Evolutionary conservation across 202 grass and related monocot species (phyloP), one percentile per base, ranked within the genome.

Genomic region (Carex arenaria): DNA sequence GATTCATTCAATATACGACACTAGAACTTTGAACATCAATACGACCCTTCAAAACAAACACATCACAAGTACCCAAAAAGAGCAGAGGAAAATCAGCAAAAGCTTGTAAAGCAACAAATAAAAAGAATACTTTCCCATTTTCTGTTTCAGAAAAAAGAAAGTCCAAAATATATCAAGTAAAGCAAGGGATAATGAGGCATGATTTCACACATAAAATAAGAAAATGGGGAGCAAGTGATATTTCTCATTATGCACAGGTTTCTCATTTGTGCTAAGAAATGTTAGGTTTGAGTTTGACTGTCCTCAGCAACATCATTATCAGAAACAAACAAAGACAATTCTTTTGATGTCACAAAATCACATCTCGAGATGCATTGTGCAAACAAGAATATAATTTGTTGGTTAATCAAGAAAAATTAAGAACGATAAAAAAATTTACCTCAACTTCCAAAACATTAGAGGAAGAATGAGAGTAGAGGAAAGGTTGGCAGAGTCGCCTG

Each of bases 381-480:
- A 67, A 67, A 40, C 15, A 12, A 67, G 8, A 38, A 40, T n/a
- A 38, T 45, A 70, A 47, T 23, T 43, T 71, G 67, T 45, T 4
- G 18, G 18, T 71, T 47, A 71, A 12, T 47, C 3, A 45, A 71
- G 22, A 45, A n/a, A 8, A 47, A 13, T 47, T 22, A 47, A 62
- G 67, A 43, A 70, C 3, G 1, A 45, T 70, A 32, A 34, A 17
- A 61, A 55, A 59, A 34, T 3, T 56, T 87, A 98, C 93, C 93
- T 98, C 95, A 74, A 98, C 92, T 89, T 98, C 95, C 81, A 98
- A 87, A 75, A 98, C 91, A 84, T 95, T 98, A 30, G 95, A 95
- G 85, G 95, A 93, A 86, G 95, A 98, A 72, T 98, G 95, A 82
- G 93, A 98, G 89, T 95, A 98, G 38, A 98, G 94, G 82, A 98